Evolutionary conservation across 176 grass and related monocot species (phyloP), one percentile per base, ranked within the genome.

Genomic region (Lolium multiflorum): DNA sequence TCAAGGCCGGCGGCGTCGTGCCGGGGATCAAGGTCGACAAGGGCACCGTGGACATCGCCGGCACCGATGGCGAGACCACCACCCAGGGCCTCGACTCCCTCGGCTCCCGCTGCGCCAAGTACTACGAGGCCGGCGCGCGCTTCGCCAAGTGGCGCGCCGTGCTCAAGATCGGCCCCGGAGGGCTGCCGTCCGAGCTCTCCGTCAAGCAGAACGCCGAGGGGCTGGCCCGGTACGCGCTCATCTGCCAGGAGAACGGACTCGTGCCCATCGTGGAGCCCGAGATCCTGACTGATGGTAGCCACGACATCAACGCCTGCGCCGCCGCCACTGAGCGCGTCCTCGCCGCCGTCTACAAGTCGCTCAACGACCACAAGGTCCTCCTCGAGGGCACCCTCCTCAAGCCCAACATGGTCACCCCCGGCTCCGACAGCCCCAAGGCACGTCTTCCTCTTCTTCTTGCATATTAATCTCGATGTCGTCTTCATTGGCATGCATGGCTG

Each of bases 21-120:
- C 94, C 97, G 0, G 93, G 97, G 0, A 98, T 98, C 93, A 98
- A 98, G 88, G 93, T 98, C 0, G 96, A 98, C 91, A 98, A 92
- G 86, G 95, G 96, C 84, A 94, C 92, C 69, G 90, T 99, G 0
- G 97, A 99, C 12, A 89, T 99, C 59, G 88, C 85, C 1, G 92
- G 94, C 13, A 99, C 97, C 58, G 75, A 89, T 88, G 81, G 84
- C 31, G 94, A 99, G 90, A 96, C 97, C 69, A 91, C 87, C 86
- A 91, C 92, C 28, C 94, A 96, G 90, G 97, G 97, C 7, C 76
- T 83, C 48, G 97, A 99, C 92, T 94, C 92, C 43, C 88, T 99
- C 2, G 92, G 87, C 56, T 84, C 92, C 0, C 81, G 92, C 44
- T 99, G 92, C 87, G 73, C 82, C 78, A 79, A 91, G 87, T 96